Percentiles rank a stretch among this genome's conserved stretches.
Evolutionary conservation across 2,329 filamentous ascomycete genomes (phyloP).

Genomic region (Aspergillus calidoustus): DNA sequence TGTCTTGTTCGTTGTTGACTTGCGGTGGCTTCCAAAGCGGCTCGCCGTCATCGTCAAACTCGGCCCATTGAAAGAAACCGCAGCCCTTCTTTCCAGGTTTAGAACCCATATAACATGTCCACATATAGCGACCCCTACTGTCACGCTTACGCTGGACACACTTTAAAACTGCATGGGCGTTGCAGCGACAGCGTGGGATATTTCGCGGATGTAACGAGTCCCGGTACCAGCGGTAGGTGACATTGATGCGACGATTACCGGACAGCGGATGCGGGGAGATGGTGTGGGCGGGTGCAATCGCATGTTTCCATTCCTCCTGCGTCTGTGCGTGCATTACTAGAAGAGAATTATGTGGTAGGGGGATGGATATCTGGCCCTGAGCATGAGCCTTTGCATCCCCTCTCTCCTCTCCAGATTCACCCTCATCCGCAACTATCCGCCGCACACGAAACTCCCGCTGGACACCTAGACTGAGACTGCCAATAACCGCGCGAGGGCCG

Average conservation of each 20-base stretch:
- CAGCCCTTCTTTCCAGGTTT: slow-evolving; percentile 60
- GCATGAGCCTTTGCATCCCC: slow-evolving; percentile 56
- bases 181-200: slow-evolving; percentile 79
- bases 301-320: slow-evolving; percentile 97
- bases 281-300: slow-evolving; percentile 72
- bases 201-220: slow-evolving; percentile 73
- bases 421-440: slow-evolving; percentile 64
- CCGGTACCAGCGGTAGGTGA: slow-evolving; percentile 91
- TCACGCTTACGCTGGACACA: slow-evolving; percentile 80
- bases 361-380: slow-evolving; percentile 87
- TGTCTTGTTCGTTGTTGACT: slow-evolving; percentile 21
- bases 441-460: slow-evolving; percentile 92
- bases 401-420: slow-evolving; percentile 20
- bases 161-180: slow-evolving; percentile 69
- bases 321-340: slow-evolving; percentile 97
- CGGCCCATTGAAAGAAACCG: slow-evolving; percentile 81
- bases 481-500: slow-evolving; percentile 85
- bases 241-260: slow-evolving; percentile 81
- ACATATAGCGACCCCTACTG: slow-evolving; percentile 81
- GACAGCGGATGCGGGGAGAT: slow-evolving; percentile 86
- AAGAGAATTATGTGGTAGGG: slow-evolving; percentile 91
- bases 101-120: slow-evolving; percentile 82
- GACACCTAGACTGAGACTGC: slow-evolving; percentile 86
- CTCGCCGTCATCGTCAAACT: slow-evolving; percentile 84
- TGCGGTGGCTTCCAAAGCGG: slow-evolving; percentile 62